A percentile compares a stretch with the other conserved stretches of the same genome.
Conservation (phyloP, 345 rosid species). For the Microcos paniculata region DNA sequence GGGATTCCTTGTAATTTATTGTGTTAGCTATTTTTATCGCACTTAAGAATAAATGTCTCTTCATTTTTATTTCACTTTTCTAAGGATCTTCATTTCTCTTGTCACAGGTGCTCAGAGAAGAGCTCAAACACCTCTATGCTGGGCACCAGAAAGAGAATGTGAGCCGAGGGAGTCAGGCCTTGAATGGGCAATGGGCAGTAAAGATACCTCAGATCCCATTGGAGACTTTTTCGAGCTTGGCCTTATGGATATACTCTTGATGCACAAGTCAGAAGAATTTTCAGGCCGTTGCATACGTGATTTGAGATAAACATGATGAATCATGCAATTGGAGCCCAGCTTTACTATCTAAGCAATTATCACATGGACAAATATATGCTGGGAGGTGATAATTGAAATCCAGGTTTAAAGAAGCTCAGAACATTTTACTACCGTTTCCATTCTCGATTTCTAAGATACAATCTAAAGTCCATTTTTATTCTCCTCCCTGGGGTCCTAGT, state of each 20-base stretch:
- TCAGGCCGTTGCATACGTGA: conserved; percentile 19
- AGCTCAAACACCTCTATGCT: conserved; percentile 12
- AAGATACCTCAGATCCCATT: conserved; percentile 7
- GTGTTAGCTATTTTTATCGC: neutral
- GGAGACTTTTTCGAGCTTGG: conserved; percentile 22
- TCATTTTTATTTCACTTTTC: no score
- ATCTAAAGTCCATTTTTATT: neutral
- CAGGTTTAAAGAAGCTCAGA: conserved; percentile 13
- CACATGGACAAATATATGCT: conserved; percentile 8
- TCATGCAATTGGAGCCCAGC: conserved; percentile 6
- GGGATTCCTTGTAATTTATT: neutral
- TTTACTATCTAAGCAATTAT: conserved; percentile 1
- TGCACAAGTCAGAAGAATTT: conserved; percentile 13
- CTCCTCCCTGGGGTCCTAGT: conserved; percentile 2
- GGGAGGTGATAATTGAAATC: conserved; percentile 20
- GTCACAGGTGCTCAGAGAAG: conserved; percentile 19
- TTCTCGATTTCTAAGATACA: conserved; percentile 10
- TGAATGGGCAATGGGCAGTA: conserved; percentile 15
- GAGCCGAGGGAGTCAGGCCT: conserved; percentile 10
- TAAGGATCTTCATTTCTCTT: neutral
- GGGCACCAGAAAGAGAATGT: conserved; percentile 16
- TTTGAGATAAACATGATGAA: conserved; percentile 5
- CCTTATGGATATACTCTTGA: neutral
- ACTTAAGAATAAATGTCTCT: no score
- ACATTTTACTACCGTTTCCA: conserved; percentile 18